These are phyloP conservation scores for Lasiodiplodia hormozganensis DNA, from an alignment of 2,329 filamentous ascomycete genomes.

Conservation along the genomic window DNA sequence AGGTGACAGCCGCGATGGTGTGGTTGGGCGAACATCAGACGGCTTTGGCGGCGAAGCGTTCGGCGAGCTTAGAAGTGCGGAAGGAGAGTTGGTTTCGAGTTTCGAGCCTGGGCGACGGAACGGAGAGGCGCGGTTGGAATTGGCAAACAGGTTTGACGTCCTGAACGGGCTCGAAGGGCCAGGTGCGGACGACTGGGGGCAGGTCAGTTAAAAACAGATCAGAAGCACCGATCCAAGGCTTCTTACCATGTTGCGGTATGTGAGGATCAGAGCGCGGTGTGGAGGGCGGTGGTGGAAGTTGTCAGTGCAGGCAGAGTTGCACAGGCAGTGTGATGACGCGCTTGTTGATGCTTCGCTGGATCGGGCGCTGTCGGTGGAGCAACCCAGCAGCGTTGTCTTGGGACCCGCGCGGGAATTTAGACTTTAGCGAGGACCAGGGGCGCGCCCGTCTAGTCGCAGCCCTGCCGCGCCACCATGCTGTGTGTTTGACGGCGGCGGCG, in stretches of 20 bases:
- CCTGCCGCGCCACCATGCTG: constrained; percentile 8
- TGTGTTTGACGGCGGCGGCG: background rate
- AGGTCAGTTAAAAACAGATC: constrained; percentile 13
- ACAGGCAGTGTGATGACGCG: constrained; percentile 13
- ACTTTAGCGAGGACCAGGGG: constrained; percentile 17
- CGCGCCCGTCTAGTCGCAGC: background rate
- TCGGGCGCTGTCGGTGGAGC: constrained; percentile 20
- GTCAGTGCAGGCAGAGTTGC: background rate
- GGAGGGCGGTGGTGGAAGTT: background rate
- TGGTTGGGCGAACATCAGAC: constrained; percentile 24
- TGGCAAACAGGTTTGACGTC: constrained; percentile 53
- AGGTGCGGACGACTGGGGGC: constrained; percentile 15
- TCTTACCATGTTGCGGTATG: constrained; percentile 22
- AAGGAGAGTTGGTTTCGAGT: constrained; percentile 47
- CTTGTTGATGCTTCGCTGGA: constrained; percentile 8
- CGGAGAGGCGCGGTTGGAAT: constrained; percentile 49
- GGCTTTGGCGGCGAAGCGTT: constrained; percentile 31
- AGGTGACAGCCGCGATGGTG: constrained; percentile 33
- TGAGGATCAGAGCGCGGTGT: background rate
- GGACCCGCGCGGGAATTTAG: constrained; percentile 6
- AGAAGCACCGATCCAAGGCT: background rate
- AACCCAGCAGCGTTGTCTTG: background rate
- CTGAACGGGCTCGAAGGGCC: constrained; percentile 42
- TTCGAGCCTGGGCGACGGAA: constrained; percentile 52
- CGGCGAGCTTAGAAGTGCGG: constrained; percentile 40